These are phyloP conservation scores for Aquilaria malaccensis DNA, from an alignment of 345 rosid species.

Conservation along the genomic window DNA sequence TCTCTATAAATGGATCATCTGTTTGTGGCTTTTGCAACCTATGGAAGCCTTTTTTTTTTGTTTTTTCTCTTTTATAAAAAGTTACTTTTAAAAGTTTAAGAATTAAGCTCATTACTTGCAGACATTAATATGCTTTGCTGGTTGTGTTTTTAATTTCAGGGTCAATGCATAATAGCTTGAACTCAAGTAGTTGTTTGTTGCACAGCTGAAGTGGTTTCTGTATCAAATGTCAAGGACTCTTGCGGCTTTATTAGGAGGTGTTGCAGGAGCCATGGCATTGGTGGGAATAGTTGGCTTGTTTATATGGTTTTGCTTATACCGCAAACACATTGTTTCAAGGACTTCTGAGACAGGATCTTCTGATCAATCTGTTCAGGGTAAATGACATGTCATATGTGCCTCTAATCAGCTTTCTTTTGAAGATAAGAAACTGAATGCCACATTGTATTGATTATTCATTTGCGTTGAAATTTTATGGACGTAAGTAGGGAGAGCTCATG, in stretches of 20 bases:
- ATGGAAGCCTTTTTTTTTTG: background rate
- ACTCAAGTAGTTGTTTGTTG: slow-evolving; percentile 19
- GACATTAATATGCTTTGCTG: slow-evolving; percentile 19
- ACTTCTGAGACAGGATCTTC: slow-evolving; percentile 88
- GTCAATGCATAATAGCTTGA: slow-evolving; percentile 23
- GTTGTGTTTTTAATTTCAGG: slow-evolving; percentile 34
- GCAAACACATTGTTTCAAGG: slow-evolving; percentile 39
- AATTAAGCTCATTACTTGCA: slow-evolving; percentile 8
- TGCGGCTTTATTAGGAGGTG: slow-evolving; percentile 86
- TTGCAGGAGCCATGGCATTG: slow-evolving; percentile 90
- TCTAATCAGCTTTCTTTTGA: background rate
- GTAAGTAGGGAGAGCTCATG: slow-evolving; percentile 59
- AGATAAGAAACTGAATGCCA: slow-evolving; percentile 3
- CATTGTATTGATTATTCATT: background rate
- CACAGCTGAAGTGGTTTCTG: slow-evolving; percentile 42
- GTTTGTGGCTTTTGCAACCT: background rate
- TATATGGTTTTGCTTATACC: slow-evolving; percentile 58
- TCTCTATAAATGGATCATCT: background rate
- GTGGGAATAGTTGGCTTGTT: slow-evolving; percentile 43
- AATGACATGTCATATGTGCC: background rate
- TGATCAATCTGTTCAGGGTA: slow-evolving; percentile 72
- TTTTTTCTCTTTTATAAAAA: background rate
- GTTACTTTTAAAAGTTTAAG: background rate
- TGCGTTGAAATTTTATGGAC: slow-evolving; percentile 13
- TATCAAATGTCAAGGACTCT: slow-evolving; percentile 83